Evolutionary conservation across 2,329 filamentous ascomycete genomes (phyloP), one percentile per base, ranked within the genome.

Genomic region (Trichoderma aggressivum): DNA sequence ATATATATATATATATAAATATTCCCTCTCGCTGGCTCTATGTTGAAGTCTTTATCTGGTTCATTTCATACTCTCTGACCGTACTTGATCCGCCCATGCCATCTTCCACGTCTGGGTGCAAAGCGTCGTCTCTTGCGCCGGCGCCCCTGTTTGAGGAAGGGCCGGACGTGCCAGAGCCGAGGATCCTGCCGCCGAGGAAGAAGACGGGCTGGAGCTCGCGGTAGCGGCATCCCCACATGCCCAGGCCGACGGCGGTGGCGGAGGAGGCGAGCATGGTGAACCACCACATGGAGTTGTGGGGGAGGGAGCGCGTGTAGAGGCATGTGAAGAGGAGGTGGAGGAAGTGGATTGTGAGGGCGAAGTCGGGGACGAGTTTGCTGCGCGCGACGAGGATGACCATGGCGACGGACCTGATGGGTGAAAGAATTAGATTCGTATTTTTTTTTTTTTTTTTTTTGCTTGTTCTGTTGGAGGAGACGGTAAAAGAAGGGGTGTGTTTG

Each of bases 321-420:
- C 90, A 91, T 32, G 93, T 92, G 76, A 93, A 81, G 76, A 96
- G 74, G 67, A 97, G 87, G 80, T 97, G 93, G 55, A 97, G 84
- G 79, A 92, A 88, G 83, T 97, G 94, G 21, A 98, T 88, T 3
- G 95, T 97, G 28, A 98, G 84, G 36, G 94, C 93, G 80, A 98
- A 99, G 82, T 99, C 96, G 75, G 94, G 94, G 64, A 98, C 92
- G 72, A 98, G 91, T 81, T 98, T 98, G 61, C 92, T 96, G 73
- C 96, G 93, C 24, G 91, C 90, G 75, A 99, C 89, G 71, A 98
- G 85, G 68, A 95, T 83, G 64, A 97, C 89, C 71, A 98, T 91
- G 55, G 94, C 92, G 71, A 97, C 89, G 55, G 93, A 89, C 79
- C 95, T 98, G 53, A 7, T 21, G 24, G 24, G 63, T 4, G 30